Evolutionary conservation across 495 filamentous ascomycete species (phyloP), one percentile per base, ranked within the genome.

Genomic region (Penicillium paxilli): DNA sequence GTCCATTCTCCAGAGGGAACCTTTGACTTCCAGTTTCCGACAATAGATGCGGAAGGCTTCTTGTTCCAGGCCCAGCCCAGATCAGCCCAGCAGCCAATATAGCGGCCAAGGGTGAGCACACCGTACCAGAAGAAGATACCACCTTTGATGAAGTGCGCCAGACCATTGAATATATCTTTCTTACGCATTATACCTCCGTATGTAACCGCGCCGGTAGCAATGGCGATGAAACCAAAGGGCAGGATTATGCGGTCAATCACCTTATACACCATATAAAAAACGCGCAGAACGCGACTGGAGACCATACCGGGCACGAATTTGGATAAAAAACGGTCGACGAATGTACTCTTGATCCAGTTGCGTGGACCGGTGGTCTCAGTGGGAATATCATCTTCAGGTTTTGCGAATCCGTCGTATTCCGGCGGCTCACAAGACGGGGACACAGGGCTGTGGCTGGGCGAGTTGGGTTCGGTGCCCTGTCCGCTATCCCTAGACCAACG

Each of bases 111-210:
- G 0, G 91, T 94, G 23, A 98, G 70, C 11, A 96, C 65, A 16
- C 94, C 94, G 54, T 96, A 91, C 87, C 91, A 75, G 71, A 97
- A 90, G 74, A 98, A 98, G 51, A 98, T 89, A n/a, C 91, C 90
- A 48, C 93, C 94, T 66, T 98, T 98, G 67, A 97, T 89, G 70
- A 89, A 95, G 69, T 98, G 94, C 26, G 94, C 93, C 30, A 96
- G 77, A 5, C 92, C 90, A 61, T 87, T 92, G 79, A 96, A 94
- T 44, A 95, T 71, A 19, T 79, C 74, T 28, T 65, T 63, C 10
- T 75, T 81, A 60, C 83, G 80, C 64, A 87, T 86, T 46, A 91
- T 81, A 51, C 89, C 89, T 25, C 83, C 82, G 54, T 87, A 90
- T 8, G 84, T 81, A 23, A 89, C 80, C 16, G 74, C 75, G n/a